Evolutionary conservation across 2,329 filamentous ascomycete species (phyloP).

Genomic region (Fusarium hainanense): DNA sequence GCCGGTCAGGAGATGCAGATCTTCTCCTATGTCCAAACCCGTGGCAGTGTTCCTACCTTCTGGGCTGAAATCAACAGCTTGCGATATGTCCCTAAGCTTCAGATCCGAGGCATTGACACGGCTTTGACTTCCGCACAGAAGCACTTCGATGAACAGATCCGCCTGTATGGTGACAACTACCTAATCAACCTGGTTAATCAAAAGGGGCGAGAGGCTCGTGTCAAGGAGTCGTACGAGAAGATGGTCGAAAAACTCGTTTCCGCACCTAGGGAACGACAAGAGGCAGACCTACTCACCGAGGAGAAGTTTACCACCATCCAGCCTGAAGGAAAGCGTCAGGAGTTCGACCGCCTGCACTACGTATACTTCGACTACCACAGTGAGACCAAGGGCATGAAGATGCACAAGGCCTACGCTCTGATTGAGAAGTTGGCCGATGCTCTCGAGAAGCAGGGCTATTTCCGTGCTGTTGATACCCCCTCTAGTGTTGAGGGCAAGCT

Average conservation of each 20-base stretch:
- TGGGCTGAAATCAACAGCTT: conserved; percentile 97
- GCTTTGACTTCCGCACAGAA: conserved; percentile 81
- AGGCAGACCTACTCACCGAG: conserved; percentile 72
- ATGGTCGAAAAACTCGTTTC: conserved; percentile 82
- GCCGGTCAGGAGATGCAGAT: conserved; percentile 84
- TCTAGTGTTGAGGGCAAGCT: conserved; percentile 75
- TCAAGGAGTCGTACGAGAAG: conserved; percentile 95
- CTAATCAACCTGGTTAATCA: conserved; percentile 98
- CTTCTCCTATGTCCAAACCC: conserved; percentile 93
- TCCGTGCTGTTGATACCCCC: conserved; percentile 89
- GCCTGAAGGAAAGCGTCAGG: conserved; percentile 64
- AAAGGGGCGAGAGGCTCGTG: conserved; percentile 86
- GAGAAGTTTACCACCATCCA: conserved; percentile 89
- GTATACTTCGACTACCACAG: conserved; percentile 99
- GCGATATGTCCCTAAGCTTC: conserved; percentile 89
- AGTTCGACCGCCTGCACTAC: conserved; percentile 90
- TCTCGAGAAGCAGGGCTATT: conserved; percentile 85
- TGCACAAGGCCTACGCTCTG: conserved; percentile 89
- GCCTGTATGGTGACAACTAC: conserved; percentile 94
- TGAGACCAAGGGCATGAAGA: conserved; percentile 94
- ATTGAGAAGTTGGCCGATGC: conserved; percentile 84
- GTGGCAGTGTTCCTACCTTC: conserved; percentile 94
- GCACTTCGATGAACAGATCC: conserved; percentile 95
- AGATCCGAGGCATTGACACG: conserved; percentile 85
- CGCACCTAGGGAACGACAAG: conserved; percentile 71